phyloP scores from a whole-genome alignment of 2,329 filamentous ascomycete genomes.

The Ceratocystis cacaofunesta region DNA sequence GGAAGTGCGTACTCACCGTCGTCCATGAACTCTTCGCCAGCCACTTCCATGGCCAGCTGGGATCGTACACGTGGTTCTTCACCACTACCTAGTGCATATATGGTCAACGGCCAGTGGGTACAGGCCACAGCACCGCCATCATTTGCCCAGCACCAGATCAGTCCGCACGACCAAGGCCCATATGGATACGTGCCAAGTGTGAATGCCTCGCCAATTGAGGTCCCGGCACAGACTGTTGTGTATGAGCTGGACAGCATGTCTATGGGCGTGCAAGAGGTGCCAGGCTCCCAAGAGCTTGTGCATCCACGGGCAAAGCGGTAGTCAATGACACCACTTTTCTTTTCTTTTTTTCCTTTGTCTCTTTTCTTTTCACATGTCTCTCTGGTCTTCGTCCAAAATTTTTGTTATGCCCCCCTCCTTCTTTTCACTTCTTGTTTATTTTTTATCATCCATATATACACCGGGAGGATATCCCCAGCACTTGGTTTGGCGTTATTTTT shows the following conservation, averaged over 20 bases:
- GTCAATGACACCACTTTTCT: not conserved
- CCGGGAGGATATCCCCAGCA: not conserved
- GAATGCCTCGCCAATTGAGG: slow-evolving; percentile 7
- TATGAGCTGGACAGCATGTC: slow-evolving; percentile 14
- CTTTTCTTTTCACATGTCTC: not conserved
- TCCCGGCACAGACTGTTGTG: slow-evolving; percentile 10
- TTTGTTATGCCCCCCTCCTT: not conserved
- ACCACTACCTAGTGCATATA: slow-evolving; percentile 7
- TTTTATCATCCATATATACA: not conserved
- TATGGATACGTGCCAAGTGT: slow-evolving; percentile 5
- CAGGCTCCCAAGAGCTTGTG: slow-evolving; percentile 10
- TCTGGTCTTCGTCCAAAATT: not conserved
- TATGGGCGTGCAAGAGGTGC: slow-evolving; percentile 11
- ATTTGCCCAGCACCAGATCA: not conserved
- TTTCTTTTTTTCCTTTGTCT: not conserved
- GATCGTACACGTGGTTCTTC: slow-evolving; percentile 8
- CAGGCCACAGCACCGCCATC: slow-evolving; percentile 1
- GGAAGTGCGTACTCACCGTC: not conserved
- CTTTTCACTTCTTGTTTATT: slow-evolving; percentile 5
- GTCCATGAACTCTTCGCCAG: slow-evolving; percentile 1
- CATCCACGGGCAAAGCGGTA: slow-evolving; percentile 12
- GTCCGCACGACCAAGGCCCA: not conserved
- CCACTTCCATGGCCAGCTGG: slow-evolving; percentile 9
- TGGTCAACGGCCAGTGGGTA: slow-evolving; percentile 13
- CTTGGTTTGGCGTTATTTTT: slow-evolving; percentile 3